Base-by-base conservation (phyloP, 176 grass and related monocot species). In the Neostapfia colusana region DNA sequence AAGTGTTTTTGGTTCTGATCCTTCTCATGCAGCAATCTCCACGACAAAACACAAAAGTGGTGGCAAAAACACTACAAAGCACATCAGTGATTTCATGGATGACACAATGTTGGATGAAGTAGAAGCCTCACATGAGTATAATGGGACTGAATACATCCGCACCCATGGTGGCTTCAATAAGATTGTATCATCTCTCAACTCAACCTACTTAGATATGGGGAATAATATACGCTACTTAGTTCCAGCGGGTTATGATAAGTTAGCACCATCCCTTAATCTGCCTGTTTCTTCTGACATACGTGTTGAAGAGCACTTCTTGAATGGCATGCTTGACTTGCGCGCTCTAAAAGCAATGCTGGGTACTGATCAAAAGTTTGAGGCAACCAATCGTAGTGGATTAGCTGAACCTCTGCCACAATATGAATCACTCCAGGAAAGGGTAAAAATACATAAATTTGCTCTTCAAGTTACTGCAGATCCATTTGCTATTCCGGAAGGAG, bases 401-500 rank as follows among this genome's bases (percentile, higher is more conserved):
- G 83, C 87, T 1, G 91, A 90, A 79, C 92, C 96, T 82, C 71
- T 81, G 77, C 75, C 89, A 20, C 92, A 90, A 73, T 92, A 90
- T 65, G 87, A 89, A 69, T 95, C 96, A 21, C 96, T 99, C 80
- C 88, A 99, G 80, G 87, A 90, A 72, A 89, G 96, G 77, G 54
- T 90, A 45, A 95, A 92, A 70, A 72, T 86, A 11, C 78, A 95
- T 61, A 95, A 87, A 54, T 95, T 95, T 81, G 73, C 87, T 74
- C 89, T 95, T 45, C 87, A 99, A 90, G 89, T 99, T 31, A 86
- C 76, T 35, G 79, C 92, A 78, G 96, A 99, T 62, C 83, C 89
- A 43, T 99, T 95, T 44, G 87, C 91, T 38, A 92, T 99, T 83
- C 96, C 92, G 17, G 96, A 99, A 89, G 96, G 87, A 85, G 83